Percentiles rank a stretch among this genome's conserved stretches.
Evolutionary conservation across 2,329 filamentous ascomycete genomes (phyloP).

Genomic region (Sarocladium oryzae): DNA sequence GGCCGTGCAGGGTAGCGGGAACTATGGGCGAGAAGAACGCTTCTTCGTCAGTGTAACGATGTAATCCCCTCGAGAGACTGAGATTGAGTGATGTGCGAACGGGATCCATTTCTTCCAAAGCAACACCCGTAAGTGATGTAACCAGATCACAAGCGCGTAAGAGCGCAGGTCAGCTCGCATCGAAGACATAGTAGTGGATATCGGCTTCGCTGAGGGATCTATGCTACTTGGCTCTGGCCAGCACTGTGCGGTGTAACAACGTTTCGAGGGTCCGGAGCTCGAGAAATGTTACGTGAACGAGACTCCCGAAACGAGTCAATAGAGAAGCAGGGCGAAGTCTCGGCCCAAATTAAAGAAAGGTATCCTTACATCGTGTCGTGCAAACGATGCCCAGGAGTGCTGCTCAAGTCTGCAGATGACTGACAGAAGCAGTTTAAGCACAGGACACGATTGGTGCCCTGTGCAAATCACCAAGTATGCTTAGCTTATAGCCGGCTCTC

Average conservation of each 20-base stretch:
- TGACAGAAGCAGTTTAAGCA: too few relatives aligned
- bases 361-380: not conserved
- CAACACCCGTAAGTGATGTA: not conserved
- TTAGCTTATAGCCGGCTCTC: slow-evolving; percentile 67
- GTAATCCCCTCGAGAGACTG: too few relatives aligned
- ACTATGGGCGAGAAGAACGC: too few relatives aligned
- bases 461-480: too few relatives aligned
- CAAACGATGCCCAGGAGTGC: not conserved
- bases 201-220: not conserved
- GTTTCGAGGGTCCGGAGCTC: not conserved
- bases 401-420: too few relatives aligned
- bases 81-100: too few relatives aligned
- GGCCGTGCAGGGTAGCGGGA: too few relatives aligned
- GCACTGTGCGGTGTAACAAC: slow-evolving; percentile 4
- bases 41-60: too few relatives aligned
- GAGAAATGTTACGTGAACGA: not conserved
- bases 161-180: not conserved
- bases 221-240: too few relatives aligned
- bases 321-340: too few relatives aligned
- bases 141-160: not conserved
- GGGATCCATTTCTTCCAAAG: not conserved
- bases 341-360: too few relatives aligned
- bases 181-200: not conserved
- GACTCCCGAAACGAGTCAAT: slow-evolving; percentile 1
- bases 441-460: too few relatives aligned